These are phyloP conservation scores for Tetraselmis striata DNA, from an alignment of 139 green algal species.

Conservation along the genomic window DNA sequence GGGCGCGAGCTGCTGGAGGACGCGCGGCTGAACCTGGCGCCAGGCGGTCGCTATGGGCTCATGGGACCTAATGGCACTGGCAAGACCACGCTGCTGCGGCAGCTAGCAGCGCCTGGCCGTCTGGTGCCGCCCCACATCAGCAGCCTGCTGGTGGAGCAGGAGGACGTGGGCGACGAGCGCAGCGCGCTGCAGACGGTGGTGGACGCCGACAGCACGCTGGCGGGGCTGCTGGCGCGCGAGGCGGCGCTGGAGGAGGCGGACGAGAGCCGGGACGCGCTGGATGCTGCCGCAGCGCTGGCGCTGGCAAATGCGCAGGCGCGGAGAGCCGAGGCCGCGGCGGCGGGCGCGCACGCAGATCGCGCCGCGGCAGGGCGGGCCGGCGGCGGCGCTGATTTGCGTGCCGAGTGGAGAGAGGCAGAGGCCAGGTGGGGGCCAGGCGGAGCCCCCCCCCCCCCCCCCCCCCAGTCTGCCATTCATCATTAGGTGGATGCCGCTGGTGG, in stretches of 20 bases:
- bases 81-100: conserved; percentile 39
- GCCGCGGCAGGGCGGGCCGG: too few relatives aligned
- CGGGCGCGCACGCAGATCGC: neutral
- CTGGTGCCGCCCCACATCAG: neutral
- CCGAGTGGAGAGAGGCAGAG: neutral
- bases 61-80: conserved; percentile 56
- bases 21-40: neutral
- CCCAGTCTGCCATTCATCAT: too few relatives aligned
- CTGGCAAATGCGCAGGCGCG: neutral
- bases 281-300: neutral
- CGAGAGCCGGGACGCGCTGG: neutral
- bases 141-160: neutral
- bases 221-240: neutral
- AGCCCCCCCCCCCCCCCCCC: too few relatives aligned
- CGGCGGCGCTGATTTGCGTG: neutral
- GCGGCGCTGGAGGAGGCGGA: neutral
- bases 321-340: neutral
- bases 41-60: conserved; percentile 58
- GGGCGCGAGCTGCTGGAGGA: neutral
- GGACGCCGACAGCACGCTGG: neutral
- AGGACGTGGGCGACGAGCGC: neutral
- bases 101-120: conserved; percentile 18
- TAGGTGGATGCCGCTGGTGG: too few relatives aligned
- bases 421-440: too few relatives aligned
- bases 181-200: neutral